A percentile compares a stretch with the other conserved stretches of the same genome.
Conservation (phyloP, 805 yeast genomes). For the Ogataea methanolica region DNA sequence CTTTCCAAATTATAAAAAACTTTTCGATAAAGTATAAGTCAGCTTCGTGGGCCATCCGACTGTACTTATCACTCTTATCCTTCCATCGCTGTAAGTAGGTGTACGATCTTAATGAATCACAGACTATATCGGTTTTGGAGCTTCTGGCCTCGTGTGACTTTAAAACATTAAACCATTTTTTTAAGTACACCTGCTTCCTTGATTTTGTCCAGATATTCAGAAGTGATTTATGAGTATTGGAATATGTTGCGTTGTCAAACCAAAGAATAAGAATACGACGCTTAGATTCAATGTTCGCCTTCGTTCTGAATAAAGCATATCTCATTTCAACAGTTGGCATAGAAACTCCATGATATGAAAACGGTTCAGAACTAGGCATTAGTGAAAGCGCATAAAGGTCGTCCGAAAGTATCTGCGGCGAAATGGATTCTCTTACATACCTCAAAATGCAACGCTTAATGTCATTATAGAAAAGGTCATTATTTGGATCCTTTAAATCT, state of each 20-base stretch:
- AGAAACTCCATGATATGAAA: conserved; percentile 7
- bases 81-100: not conserved
- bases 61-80: not conserved
- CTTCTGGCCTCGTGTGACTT: not conserved
- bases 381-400: conserved; percentile 21
- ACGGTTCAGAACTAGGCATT: conserved; percentile 24
- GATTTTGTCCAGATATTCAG: conserved; percentile 14
- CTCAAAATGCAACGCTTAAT: conserved; percentile 16
- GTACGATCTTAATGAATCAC: not conserved
- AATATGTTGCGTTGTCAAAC: conserved; percentile 14
- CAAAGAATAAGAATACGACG: conserved; percentile 16
- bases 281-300: conserved; percentile 15
- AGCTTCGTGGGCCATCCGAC: conserved; percentile 1
- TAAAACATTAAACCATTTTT: conserved; percentile 12
- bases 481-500: conserved; percentile 8
- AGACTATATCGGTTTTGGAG: conserved; percentile 1
- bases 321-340: conserved; percentile 26
- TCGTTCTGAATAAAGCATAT: conserved; percentile 19
- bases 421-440: conserved; percentile 12
- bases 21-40: not conserved
- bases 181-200: conserved; percentile 8
- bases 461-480: conserved; percentile 19
- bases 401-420: conserved; percentile 12
- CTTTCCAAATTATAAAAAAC: conserved; percentile 6
- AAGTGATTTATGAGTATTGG: conserved; percentile 8